Evolutionary conservation across 164 flowering plant species (phyloP).

Genomic region (Nymphaea thermarum): DNA sequence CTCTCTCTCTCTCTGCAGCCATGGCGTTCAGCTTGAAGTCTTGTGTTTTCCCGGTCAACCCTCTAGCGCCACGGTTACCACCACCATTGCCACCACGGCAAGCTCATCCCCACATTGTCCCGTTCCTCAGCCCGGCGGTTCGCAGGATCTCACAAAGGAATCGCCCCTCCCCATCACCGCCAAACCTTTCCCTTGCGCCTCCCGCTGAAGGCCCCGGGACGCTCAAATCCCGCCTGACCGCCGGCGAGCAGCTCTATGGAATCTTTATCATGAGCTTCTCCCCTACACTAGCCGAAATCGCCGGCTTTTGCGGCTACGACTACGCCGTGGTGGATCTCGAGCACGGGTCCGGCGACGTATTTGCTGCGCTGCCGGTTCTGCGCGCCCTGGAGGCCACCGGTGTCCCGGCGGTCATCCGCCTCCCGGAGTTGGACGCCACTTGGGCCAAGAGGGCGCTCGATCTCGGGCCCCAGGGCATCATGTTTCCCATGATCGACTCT

Average conservation of each 20-base stretch:
- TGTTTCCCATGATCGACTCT: constrained; percentile 87
- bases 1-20: not conserved
- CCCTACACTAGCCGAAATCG: constrained; percentile 80
- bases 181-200: not conserved
- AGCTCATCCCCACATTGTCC: not conserved
- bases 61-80: not conserved
- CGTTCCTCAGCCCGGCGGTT: not conserved
- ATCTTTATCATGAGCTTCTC: constrained; percentile 79
- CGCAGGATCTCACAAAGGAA: not conserved
- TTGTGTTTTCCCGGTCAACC: not conserved
- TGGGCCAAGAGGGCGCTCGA: constrained; percentile 96
- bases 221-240: constrained; percentile 62
- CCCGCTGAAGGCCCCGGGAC: constrained; percentile 8
- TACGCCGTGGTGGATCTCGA: constrained; percentile 89
- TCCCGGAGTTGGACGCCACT: constrained; percentile 52
- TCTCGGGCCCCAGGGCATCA: constrained; percentile 84
- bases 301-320: constrained; percentile 81
- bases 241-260: constrained; percentile 77
- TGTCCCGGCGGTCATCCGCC: constrained; percentile 59
- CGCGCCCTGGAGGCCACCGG: constrained; percentile 58
- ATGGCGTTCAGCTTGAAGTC: not conserved
- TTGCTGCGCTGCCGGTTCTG: constrained; percentile 59
- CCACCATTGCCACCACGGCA: not conserved
- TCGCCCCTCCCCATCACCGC: not conserved
- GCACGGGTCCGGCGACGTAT: constrained; percentile 76